phyloP scores from a whole-genome alignment of 805 yeast species.

The Metschnikowia santaceciliae region DNA sequence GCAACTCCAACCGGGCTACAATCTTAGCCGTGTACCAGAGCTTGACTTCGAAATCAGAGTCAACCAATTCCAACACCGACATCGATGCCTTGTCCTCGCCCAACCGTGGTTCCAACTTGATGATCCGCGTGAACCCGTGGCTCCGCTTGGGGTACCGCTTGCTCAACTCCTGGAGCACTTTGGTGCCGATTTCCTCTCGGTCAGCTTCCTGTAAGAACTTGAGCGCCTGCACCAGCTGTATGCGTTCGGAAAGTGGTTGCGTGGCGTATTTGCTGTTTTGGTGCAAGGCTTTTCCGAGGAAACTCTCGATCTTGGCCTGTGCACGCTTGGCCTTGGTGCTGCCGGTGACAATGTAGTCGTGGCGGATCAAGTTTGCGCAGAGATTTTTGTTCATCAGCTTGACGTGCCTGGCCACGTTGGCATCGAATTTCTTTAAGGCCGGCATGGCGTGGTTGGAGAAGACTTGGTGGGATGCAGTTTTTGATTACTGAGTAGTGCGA shows the following conservation, averaged over 20 bases:
- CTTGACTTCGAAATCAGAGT: constrained; percentile 58
- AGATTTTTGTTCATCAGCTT: constrained; percentile 44
- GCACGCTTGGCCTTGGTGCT: constrained; percentile 43
- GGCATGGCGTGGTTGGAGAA: constrained; percentile 26
- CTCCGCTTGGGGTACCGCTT: constrained; percentile 58
- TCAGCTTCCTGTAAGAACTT: constrained; percentile 26
- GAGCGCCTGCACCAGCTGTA: constrained; percentile 18
- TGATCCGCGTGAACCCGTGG: constrained; percentile 84
- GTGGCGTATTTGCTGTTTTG: constrained; percentile 20
- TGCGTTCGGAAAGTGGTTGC: constrained; percentile 14
- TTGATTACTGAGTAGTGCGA: too few species aligned
- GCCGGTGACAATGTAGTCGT: constrained; percentile 42
- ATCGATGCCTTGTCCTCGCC: constrained; percentile 87
- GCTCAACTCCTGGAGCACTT: constrained; percentile 60
- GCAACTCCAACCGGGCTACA: constrained; percentile 75
- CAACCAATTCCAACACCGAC: constrained; percentile 83
- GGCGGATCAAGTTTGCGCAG: constrained; percentile 41
- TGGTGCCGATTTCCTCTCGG: constrained; percentile 37
- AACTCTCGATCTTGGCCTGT: constrained; percentile 37
- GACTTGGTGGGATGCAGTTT: neutral
- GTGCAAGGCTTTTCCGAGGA: constrained; percentile 30
- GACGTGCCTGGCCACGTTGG: constrained; percentile 40
- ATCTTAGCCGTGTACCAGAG: constrained; percentile 75
- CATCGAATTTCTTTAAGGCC: constrained; percentile 38
- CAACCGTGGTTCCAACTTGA: constrained; percentile 77